These are phyloP conservation scores for Solanum appendiculatum DNA, from an alignment of 257 asterid genomes.

Conservation along the genomic window DNA sequence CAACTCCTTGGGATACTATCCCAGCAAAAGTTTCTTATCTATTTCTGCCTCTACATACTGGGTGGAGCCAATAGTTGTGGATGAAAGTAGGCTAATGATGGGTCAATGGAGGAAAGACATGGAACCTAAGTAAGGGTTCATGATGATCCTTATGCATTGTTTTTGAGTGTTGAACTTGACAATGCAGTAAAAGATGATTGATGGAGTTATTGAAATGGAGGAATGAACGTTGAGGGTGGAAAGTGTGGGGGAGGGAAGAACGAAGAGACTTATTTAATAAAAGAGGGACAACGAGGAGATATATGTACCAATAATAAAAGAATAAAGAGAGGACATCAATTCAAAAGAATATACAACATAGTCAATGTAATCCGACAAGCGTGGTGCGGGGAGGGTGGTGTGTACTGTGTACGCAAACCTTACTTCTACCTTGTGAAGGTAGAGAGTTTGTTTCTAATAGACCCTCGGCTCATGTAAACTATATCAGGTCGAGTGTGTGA, in stretches of 20 bases:
- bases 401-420: too few species aligned
- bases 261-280: too few species aligned
- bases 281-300: too few species aligned
- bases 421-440: too few species aligned
- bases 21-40: not conserved
- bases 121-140: not conserved
- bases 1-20: not conserved
- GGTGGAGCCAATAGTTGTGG: not conserved
- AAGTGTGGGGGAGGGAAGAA: too few species aligned
- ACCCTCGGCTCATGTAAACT: too few species aligned
- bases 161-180: not conserved
- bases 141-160: not conserved
- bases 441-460: too few species aligned
- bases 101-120: not conserved
- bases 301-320: not conserved
- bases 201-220: not conserved
- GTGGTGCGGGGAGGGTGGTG: too few species aligned
- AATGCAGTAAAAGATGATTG: not conserved
- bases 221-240: too few species aligned
- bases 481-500: too few species aligned
- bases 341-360: not conserved
- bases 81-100: not conserved
- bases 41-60: not conserved
- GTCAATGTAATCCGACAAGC: too few species aligned
- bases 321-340: not conserved